These are phyloP conservation scores for Phytophthora podocarpi DNA, from an alignment of 352 stramenopile species.

Conservation along the genomic window DNA sequence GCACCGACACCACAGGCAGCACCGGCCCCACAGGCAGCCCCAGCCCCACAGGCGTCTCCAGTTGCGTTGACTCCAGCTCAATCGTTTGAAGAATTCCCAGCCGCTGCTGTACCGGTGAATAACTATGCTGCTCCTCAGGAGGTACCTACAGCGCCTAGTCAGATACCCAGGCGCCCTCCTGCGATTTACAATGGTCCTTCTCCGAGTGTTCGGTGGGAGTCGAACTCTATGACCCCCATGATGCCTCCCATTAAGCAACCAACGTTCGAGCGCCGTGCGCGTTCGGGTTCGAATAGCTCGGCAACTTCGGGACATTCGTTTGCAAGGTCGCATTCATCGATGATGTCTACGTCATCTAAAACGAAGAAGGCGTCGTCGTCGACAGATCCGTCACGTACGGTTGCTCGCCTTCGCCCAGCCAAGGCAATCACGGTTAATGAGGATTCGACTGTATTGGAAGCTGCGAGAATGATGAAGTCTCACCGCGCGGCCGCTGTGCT, in stretches of 20 bases:
- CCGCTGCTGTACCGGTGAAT: constrained; percentile 16
- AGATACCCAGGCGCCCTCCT: constrained; percentile 28
- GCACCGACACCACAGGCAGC: not conserved
- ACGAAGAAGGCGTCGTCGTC: constrained; percentile 62
- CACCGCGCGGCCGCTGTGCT: constrained; percentile 93
- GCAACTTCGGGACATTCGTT: constrained; percentile 81
- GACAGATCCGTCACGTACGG: constrained; percentile 66
- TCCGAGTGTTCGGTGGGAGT: constrained; percentile 23
- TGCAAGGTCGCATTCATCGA: constrained; percentile 75
- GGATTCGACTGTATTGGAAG: constrained; percentile 84
- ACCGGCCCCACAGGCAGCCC: constrained; percentile 1
- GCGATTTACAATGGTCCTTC: constrained; percentile 47
- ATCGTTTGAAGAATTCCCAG: constrained; percentile 26
- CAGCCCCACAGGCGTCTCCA: constrained; percentile 14
- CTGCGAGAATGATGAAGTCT: constrained; percentile 90
- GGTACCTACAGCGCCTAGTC: constrained; percentile 15
- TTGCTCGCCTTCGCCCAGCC: constrained; percentile 76
- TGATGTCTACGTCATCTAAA: constrained; percentile 80
- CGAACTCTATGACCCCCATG: constrained; percentile 33
- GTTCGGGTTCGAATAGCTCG: constrained; percentile 77
- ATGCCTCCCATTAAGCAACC: constrained; percentile 32
- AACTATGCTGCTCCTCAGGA: constrained; percentile 19
- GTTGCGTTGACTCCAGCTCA: constrained; percentile 9
- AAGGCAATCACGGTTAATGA: constrained; percentile 90
- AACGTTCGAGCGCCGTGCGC: constrained; percentile 47